These are phyloP conservation scores for Amphicarpaea edgeworthii DNA, from an alignment of 306 rosid genomes.

Conservation along the genomic window DNA sequence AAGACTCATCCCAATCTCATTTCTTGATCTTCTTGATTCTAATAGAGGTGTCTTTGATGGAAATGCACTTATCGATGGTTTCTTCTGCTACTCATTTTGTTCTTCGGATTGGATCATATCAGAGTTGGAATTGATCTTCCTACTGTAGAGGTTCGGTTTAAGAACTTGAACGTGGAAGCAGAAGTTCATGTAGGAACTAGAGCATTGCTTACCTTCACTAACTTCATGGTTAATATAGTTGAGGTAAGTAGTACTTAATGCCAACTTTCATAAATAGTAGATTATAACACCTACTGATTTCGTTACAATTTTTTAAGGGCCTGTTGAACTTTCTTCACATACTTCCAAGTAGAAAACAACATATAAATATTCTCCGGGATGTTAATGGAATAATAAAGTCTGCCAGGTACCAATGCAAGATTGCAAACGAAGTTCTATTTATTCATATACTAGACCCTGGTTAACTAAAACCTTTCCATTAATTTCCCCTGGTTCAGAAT, in stretches of 20 bases:
- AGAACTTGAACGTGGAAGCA: constrained; percentile 73
- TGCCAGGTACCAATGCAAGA: constrained; percentile 53
- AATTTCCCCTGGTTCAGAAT: constrained; percentile 47
- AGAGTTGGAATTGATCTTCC: constrained; percentile 83
- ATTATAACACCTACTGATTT: too few species aligned
- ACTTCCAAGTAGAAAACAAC: constrained; percentile 51
- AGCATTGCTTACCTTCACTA: constrained; percentile 70
- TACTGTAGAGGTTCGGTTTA: constrained; percentile 75
- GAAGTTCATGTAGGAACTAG: constrained; percentile 77
- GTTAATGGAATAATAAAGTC: constrained; percentile 84
- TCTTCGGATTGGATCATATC: constrained; percentile 23
- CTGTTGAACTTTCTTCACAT: constrained; percentile 46
- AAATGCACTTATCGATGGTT: neutral
- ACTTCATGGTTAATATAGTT: constrained; percentile 60
- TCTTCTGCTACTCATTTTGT: neutral
- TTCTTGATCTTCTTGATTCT: neutral
- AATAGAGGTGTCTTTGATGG: neutral
- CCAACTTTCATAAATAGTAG: neutral
- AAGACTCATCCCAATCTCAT: neutral
- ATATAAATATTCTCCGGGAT: constrained; percentile 62
- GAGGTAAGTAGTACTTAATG: constrained; percentile 52
- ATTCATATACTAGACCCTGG: neutral
- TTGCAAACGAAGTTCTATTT: neutral
- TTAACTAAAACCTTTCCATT: constrained; percentile 1
- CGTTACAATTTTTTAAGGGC: constrained; percentile 40